Percentiles rank a stretch among this genome's conserved stretches.
phyloP scores from a whole-genome alignment of 345 rosid species.

The Erucastrum elatum region DNA sequence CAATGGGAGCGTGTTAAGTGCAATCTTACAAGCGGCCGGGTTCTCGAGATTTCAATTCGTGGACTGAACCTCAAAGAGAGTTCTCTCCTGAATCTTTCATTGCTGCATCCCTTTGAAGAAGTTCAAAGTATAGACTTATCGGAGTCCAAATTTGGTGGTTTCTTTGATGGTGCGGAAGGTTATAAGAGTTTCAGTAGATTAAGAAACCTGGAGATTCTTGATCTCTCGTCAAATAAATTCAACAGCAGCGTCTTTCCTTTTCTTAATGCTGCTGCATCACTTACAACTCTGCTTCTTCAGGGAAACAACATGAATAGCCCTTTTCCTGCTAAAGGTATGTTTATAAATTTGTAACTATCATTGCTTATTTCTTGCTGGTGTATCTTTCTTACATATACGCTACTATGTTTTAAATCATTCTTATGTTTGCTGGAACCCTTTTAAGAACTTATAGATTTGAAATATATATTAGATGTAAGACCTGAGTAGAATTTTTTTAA shows the following conservation, averaged over 20 bases:
- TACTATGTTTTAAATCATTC: neutral
- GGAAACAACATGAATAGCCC: neutral
- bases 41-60: neutral
- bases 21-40: neutral
- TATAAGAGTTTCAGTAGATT: neutral
- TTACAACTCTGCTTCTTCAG: neutral
- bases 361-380: neutral
- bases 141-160: neutral
- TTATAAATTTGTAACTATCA: neutral
- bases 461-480: neutral
- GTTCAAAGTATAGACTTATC: neutral
- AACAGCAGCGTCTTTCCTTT: neutral
- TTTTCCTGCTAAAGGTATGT: neutral
- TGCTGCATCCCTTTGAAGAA: constrained; percentile 1
- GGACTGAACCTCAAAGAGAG: neutral
- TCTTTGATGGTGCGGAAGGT: neutral
- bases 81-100: neutral
- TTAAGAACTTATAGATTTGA: neutral
- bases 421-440: neutral
- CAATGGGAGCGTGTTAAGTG: neutral
- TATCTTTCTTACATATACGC: neutral
- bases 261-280: neutral
- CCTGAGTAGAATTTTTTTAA: neutral
- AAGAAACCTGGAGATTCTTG: neutral
- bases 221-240: neutral